Conservation (phyloP, 768 basidiomycete species). For the Calocybe indica region DNA sequence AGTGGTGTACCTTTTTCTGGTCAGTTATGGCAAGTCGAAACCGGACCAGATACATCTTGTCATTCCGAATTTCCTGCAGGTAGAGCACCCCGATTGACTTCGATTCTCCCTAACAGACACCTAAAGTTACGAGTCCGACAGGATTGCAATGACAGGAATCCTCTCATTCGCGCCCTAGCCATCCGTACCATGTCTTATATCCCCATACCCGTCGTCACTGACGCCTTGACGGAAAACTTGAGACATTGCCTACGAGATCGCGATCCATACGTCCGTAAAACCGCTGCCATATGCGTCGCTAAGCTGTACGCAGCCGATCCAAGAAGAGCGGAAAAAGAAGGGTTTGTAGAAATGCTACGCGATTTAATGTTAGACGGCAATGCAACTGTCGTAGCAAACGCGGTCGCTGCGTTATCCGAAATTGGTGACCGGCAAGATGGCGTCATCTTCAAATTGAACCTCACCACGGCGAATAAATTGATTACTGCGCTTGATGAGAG, state of each 20-base stretch:
- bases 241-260: constrained; percentile 89
- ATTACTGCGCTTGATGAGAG: constrained; percentile 91
- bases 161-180: constrained; percentile 92
- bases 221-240: constrained; percentile 82
- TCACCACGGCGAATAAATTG: constrained; percentile 83
- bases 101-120: constrained; percentile 2
- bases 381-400: constrained; percentile 96
- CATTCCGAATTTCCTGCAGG: constrained; percentile 87
- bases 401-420: constrained; percentile 94
- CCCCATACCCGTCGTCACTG: constrained; percentile 82
- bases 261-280: constrained; percentile 98
- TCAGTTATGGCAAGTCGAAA: constrained; percentile 92
- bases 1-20: constrained; percentile 98
- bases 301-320: constrained; percentile 91
- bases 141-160: constrained; percentile 96
- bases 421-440: constrained; percentile 94
- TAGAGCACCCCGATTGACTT: constrained; percentile 18
- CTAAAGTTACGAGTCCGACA: constrained; percentile 24
- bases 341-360: constrained; percentile 86
- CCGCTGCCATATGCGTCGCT: constrained; percentile 95
- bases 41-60: constrained; percentile 92
- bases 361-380: constrained; percentile 92
- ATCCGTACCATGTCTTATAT: constrained; percentile 99
- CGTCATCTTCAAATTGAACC: constrained; percentile 86
- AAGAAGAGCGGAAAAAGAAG: constrained; percentile 78